Evolutionary conservation across 805 yeast species (phyloP).

Genomic region (Clavispora fructus): DNA sequence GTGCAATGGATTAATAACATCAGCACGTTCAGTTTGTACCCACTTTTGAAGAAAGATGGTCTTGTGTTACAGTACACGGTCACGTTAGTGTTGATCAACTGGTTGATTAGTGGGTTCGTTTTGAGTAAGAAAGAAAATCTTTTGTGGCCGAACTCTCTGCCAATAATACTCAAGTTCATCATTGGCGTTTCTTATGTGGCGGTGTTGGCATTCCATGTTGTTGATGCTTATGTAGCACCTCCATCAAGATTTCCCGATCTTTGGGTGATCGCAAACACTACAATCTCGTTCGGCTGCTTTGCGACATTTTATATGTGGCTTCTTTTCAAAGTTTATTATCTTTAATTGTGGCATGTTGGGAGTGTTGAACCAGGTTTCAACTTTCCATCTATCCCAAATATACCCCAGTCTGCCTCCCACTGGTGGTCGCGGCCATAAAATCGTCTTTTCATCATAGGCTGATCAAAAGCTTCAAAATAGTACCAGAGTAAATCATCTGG

Average conservation of each 20-base stretch:
- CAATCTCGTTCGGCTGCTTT: slow-evolving; percentile 73
- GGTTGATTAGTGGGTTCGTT: slow-evolving; percentile 70
- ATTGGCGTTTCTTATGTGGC: slow-evolving; percentile 32
- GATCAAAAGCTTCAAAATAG: slow-evolving; percentile 68
- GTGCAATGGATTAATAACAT: slow-evolving; percentile 85
- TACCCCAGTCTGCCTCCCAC: slow-evolving; percentile 75
- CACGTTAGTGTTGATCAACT: slow-evolving; percentile 60
- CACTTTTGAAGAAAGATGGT: slow-evolving; percentile 73
- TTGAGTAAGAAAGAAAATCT: slow-evolving; percentile 15
- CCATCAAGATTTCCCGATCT: slow-evolving; percentile 72
- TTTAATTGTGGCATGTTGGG: slow-evolving; percentile 1
- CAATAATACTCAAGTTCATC: slow-evolving; percentile 22
- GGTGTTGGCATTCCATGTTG: slow-evolving; percentile 45
- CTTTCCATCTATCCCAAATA: slow-evolving; percentile 28
- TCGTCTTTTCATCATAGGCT: slow-evolving; percentile 55
- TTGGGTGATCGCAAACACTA: slow-evolving; percentile 74
- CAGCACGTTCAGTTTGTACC: slow-evolving; percentile 83
- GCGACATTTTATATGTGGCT: slow-evolving; percentile 79
- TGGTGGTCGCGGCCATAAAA: slow-evolving; percentile 42
- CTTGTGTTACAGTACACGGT: slow-evolving; percentile 67
- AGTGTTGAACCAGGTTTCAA: background rate
- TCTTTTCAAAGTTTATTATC: slow-evolving; percentile 40
- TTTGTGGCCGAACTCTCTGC: slow-evolving; percentile 18
- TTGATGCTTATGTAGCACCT: slow-evolving; percentile 49
- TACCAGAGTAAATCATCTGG: slow-evolving; percentile 43